Base-by-base conservation (phyloP, 768 basidiomycete genomes). In the Lactarius indigo region DNA sequence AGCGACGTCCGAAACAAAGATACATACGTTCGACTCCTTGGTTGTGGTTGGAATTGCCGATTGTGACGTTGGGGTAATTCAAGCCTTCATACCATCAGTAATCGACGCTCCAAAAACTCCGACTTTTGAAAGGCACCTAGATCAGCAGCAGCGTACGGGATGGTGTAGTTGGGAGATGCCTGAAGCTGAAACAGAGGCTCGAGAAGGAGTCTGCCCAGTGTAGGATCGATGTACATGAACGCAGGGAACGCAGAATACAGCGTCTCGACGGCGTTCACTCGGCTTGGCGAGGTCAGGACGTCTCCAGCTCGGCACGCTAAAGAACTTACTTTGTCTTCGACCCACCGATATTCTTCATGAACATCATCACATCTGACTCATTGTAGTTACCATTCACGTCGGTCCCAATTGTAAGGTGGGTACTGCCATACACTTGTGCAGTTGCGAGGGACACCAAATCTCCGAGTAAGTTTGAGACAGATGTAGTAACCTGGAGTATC, bases 361-460 rank as follows among this genome's bases (percentile, higher is more conserved):
- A 86, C 13, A 84, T 78, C 35, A 86, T 73, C 8, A 83, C 73
- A 72, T 87, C 85, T 20, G 69, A 76, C 1, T 79, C 79, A 71
- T 87, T 85, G 76, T 79, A 84, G 9, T 79, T 76, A 5, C 84
- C 84, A 67, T 79, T 73, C 33, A 72, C 71, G 28, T 77, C 81
- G 66, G 80, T 81, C 17, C 84, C 81, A 35, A 84, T 72, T 0
- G 86, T 87, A 58, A 87, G 78, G 63, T 88, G 86, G n/a, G 77
- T 81, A 5, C 83, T 80, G 10, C 78, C 83, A 5, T 87, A 75
- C 20, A 82, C 80, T 72, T 88, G 85, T 50, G 85, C 75, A 57
- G 85, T 76, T 4, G 85, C 85, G 26, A 87, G 75, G 15, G 79
- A 81, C 5, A 84, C 81, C n/a, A 86, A 68, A 9, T 75, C 77